phyloP scores from a whole-genome alignment of 139 green algal species.

The Micractinium sp. region DNA sequence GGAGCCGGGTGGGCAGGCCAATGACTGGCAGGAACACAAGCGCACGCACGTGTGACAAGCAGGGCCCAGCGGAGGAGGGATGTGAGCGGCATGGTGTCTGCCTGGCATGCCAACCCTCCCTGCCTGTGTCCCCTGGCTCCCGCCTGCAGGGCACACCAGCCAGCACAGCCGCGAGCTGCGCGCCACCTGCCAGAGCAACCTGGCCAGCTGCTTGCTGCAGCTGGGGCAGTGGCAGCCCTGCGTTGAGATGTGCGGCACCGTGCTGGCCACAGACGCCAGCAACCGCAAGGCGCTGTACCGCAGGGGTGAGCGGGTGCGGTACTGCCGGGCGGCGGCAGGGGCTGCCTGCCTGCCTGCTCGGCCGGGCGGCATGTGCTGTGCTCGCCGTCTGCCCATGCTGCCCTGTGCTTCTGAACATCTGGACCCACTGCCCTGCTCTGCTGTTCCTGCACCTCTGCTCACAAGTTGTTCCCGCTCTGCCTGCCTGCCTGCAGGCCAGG shows the following conservation, averaged over 20 bases:
- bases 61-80: too few species aligned
- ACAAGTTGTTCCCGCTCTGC: background rate
- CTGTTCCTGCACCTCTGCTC: background rate
- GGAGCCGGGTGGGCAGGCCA: too few species aligned
- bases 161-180: constrained; percentile 19
- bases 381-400: too few species aligned
- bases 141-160: background rate
- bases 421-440: background rate
- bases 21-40: too few species aligned
- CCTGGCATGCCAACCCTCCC: background rate
- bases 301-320: constrained; percentile 18
- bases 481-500: constrained; percentile 21
- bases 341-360: background rate
- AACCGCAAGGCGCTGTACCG: constrained; percentile 63
- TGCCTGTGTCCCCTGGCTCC: background rate
- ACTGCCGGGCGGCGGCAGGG: too few species aligned
- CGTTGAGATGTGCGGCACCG: constrained; percentile 19
- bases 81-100: too few species aligned
- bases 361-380: too few species aligned
- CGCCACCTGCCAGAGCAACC: constrained; percentile 48
- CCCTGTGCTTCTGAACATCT: background rate
- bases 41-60: too few species aligned
- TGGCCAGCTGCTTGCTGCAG: constrained; percentile 51
- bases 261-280: constrained; percentile 37
- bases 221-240: constrained; percentile 29